Evolutionary conservation across 2,329 filamentous ascomycete genomes (phyloP).

Genomic region (Lachnellula suecica): DNA sequence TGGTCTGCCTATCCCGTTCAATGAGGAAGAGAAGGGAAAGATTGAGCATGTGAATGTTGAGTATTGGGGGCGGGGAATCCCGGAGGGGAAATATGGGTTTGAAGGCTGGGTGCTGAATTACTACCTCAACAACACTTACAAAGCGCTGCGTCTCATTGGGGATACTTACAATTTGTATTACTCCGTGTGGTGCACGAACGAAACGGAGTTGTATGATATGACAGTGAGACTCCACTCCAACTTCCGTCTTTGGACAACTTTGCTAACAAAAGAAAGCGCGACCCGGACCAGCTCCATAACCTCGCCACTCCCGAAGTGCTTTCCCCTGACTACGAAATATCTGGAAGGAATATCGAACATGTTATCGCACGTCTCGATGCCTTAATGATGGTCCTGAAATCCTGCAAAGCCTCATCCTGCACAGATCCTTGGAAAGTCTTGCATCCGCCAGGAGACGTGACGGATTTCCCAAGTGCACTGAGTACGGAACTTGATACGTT

Average conservation of each 20-base stretch:
- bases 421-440: slow-evolving; percentile 53
- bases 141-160: slow-evolving; percentile 41
- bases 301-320: slow-evolving; percentile 36
- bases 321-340: slow-evolving; percentile 20
- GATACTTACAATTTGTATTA: slow-evolving; percentile 60
- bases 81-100: slow-evolving; percentile 20
- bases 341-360: slow-evolving; percentile 36
- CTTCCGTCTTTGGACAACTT: neutral
- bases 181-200: slow-evolving; percentile 65
- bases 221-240: slow-evolving; percentile 40
- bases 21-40: slow-evolving; percentile 8
- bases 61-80: slow-evolving; percentile 38
- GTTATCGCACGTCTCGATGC: slow-evolving; percentile 53
- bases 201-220: slow-evolving; percentile 64
- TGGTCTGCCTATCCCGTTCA: slow-evolving; percentile 41
- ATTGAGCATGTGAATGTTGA: slow-evolving; percentile 48
- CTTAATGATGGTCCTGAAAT: slow-evolving; percentile 58
- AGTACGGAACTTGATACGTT: slow-evolving; percentile 47
- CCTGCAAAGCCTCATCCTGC: slow-evolving; percentile 54
- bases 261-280: slow-evolving; percentile 36
- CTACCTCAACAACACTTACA: slow-evolving; percentile 46
- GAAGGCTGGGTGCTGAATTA: neutral
- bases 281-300: slow-evolving; percentile 51
- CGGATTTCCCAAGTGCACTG: slow-evolving; percentile 50
- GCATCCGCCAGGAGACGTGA: slow-evolving; percentile 52